Evolutionary conservation across 768 basidiomycete species (phyloP), one percentile per base, ranked within the genome.

Genomic region (Leccinum pellstonianum): DNA sequence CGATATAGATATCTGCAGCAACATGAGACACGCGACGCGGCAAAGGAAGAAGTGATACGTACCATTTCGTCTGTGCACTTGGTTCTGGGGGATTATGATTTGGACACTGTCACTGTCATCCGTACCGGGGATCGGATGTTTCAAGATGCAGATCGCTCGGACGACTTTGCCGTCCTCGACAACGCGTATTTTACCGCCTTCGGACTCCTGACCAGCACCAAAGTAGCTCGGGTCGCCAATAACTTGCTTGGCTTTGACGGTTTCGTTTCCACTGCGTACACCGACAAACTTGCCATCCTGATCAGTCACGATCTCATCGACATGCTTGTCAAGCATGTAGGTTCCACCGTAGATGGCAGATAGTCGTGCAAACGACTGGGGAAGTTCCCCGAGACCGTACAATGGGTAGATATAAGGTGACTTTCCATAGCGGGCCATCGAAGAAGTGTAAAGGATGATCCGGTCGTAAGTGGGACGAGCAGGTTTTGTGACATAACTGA

Each of bases 331-430:
- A 58, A 99, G 88, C 97, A 99, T 99, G 80, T 99, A 99, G 12
- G 97, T 99, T 46, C 97, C 97, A 43, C 97, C 97, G 71, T 99
- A 98, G 73, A 99, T 98, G 64, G 97, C 97, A 62, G 91, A 94
- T 56, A 99, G 86, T 68, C 97, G 93, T 8, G 97, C 97, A 71
- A 99, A 99, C 3, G 97, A 93, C 73, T 99, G 97, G 10, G 97
- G 97, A 53, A 99, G 91, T 74, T 99, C 97, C 65, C 97, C 97
- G 60, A 99, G 91, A 63, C 97, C 97, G 75, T 98, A 99, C 41
- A 98, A 83, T 15, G 97, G 97, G 80, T 99, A 99, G 71, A 99
- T 97, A 81, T 99, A 99, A 1, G 97, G 97, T 12, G 97, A 98
- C 77, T 99, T 98, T 67, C 96, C 97, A 76, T 96, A 99, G 54